phyloP scores from a whole-genome alignment of 2,329 filamentous ascomycete genomes.

The Pezicula neosporulosa region DNA sequence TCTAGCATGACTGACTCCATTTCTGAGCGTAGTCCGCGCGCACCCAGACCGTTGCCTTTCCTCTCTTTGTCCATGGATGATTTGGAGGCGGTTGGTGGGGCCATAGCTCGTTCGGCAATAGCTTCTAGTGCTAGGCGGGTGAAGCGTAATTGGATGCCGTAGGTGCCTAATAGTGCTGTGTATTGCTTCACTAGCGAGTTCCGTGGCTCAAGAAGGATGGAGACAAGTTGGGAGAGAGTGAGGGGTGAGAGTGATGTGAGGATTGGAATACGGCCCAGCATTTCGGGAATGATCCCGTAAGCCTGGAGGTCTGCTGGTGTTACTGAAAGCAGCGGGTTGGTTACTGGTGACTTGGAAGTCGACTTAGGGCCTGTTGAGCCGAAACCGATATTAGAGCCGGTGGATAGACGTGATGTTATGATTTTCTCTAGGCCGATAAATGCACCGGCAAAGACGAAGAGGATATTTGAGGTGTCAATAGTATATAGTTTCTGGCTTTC shows the following conservation, averaged over 20 bases:
- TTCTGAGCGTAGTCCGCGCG: conserved; percentile 73
- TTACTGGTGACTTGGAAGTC: conserved; percentile 57
- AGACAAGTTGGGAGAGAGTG: conserved; percentile 63
- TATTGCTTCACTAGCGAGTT: conserved; percentile 90
- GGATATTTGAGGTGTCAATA: conserved; percentile 90
- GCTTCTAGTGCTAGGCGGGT: conserved; percentile 78
- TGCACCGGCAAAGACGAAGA: conserved; percentile 95
- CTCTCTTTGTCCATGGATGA: conserved; percentile 29
- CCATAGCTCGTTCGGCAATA: conserved; percentile 56
- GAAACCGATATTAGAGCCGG: conserved; percentile 81
- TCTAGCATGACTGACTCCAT: conserved; percentile 76
- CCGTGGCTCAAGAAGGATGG: conserved; percentile 87
- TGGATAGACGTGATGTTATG: conserved; percentile 81
- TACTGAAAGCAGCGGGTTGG: conserved; percentile 60
- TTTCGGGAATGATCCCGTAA: conserved; percentile 89
- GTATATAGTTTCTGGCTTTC: conserved; percentile 51
- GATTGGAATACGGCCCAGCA: conserved; percentile 94
- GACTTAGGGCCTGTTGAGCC: conserved; percentile 58
- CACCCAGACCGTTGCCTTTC: conserved; percentile 70
- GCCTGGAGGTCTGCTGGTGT: conserved; percentile 74
- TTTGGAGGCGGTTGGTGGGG: background rate
- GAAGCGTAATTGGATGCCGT: conserved; percentile 72
- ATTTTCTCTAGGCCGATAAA: conserved; percentile 91
- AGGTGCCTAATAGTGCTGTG: conserved; percentile 76
- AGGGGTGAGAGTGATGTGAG: conserved; percentile 82